Evolutionary conservation across 768 basidiomycete species (phyloP), one percentile per base, ranked within the genome.

Genomic region (Kwoniella sp.): DNA sequence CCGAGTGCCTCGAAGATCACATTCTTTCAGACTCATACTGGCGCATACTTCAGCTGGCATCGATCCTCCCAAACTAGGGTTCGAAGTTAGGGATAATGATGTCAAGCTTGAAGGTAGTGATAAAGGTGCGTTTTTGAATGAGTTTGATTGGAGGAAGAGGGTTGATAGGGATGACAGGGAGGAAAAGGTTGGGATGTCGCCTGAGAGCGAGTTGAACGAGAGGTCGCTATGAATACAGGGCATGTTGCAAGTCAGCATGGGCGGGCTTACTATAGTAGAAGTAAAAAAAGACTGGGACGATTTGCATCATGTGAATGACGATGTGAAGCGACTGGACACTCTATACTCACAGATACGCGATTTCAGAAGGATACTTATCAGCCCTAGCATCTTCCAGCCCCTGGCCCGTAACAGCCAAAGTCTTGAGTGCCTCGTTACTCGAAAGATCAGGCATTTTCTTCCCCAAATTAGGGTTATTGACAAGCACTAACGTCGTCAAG

Each of bases 401-500:
- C 58, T 81, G 80, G 1, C 77, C 78, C 5, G 77, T 80, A 6
- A 77, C 74, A 51, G 59, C 78, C 72, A 80, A 37, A 10, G 74
- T 74, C 53, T 68, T 57, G n/a, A 80, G 57, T 13, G 44, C 47
- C 1, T 50, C 53, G 33, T 65, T 73, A 10, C 27, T 58, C 9
- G 57, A 49, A 13, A 78, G 63, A 26, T 66, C 65, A 19, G 80
- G 80, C 22, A 81, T 52, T 9, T 53, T 65, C 19, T 69, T 73
- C 0, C 79, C 80, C 22, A 81, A 54, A 13, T 76, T 70, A 8
- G 59, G 56, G 55, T 81, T 81, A 55, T 75, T 71, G 10, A 73
- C 69, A 46, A 81, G 62, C 9, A 71, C 69, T n/a, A 80, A 49
- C 10, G 73, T 72, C 6, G 65, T 62, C 3, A 81, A 63, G 7